Base-by-base conservation (phyloP, 2,329 filamentous ascomycete genomes). In the Aaosphaeria pasadenensis region DNA sequence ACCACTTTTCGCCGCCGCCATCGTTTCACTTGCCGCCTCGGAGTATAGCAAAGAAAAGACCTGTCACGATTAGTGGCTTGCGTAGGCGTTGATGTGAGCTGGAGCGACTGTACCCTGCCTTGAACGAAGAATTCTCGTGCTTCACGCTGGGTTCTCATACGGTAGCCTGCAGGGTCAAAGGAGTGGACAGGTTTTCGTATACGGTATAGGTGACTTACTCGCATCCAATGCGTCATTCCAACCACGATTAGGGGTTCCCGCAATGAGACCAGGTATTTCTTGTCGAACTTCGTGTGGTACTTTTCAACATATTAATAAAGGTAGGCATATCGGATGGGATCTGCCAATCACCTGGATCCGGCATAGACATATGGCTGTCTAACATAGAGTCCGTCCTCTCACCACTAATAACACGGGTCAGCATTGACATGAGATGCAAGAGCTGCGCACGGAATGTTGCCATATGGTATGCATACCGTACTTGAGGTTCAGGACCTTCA, bases 11-110 rank as follows among this genome's bases (percentile, higher is more conserved):
- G 33, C 33, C 33, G 13, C 13, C 9, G 39, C 39, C 39, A 11
- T 11, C 7, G 39, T 40, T 11, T 39, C 49, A 11, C 55, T 42
- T 4, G 52, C 48, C 5, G 55, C 13, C 44, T 65, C 57, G 1
- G 50, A 17, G 13, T 53, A 56, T 0, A 65, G 53, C 52, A 61
- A 61, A 0, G 60, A 33, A 29, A 65, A 60, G 0, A 63, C 55
- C 54, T 57, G 38, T 2, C 17, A 24, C 17, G 17, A 24, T 39
- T 41, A 7, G 35, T n/a, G 7, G 13, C n/a, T 11, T 30, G 11
- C 17, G 24, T 7, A 13, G 30, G 7, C 7, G 7, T 35, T 11
- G 9, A 35, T 38, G 43, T n/a, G 6, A 7, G 17, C 7, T 7
- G 7, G 38, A 35, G 43, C 11, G 11, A 7, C 29, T 35, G 11